Evolutionary conservation across 805 yeast genomes (phyloP).

Genomic region (Candida namnaoensis): DNA sequence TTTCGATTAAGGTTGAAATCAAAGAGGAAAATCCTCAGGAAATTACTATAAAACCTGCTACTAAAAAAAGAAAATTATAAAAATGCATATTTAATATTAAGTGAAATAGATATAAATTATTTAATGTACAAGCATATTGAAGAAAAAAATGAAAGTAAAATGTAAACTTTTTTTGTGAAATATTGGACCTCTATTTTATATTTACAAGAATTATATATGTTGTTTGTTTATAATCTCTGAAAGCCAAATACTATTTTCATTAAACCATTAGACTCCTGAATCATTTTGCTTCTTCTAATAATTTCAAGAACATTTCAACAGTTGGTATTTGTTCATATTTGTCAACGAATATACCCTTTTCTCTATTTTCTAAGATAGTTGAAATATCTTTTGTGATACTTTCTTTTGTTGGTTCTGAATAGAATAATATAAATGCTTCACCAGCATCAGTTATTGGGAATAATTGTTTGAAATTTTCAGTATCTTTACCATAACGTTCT

Average conservation of each 20-base stretch:
- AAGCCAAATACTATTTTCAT: no score
- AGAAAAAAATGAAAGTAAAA: conserved; percentile 3
- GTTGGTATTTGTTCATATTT: conserved; percentile 26
- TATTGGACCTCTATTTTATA: no score
- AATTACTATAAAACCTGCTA: no score
- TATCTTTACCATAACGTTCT: conserved; percentile 41
- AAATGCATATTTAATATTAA: no score
- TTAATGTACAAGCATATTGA: background rate
- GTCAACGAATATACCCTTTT: conserved; percentile 20
- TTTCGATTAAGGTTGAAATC: conserved; percentile 9
- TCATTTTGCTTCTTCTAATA: conserved; percentile 5
- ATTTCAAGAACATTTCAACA: conserved; percentile 18
- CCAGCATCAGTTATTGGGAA: conserved; percentile 20
- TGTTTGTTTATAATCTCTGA: no score
- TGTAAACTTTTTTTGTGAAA: conserved; percentile 1
- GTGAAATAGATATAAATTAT: no score
- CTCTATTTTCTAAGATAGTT: conserved; percentile 39
- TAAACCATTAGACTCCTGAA: no score
- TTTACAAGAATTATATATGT: background rate
- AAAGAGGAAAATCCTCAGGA: background rate
- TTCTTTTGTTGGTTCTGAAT: conserved; percentile 31
- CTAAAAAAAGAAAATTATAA: no score
- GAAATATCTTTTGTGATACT: conserved; percentile 30
- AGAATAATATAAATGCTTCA: conserved; percentile 40
- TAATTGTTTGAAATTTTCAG: conserved; percentile 30